Conservation (phyloP, 1,284 basidiomycete genomes). For the Pseudozyma hubeiensis region DNA sequence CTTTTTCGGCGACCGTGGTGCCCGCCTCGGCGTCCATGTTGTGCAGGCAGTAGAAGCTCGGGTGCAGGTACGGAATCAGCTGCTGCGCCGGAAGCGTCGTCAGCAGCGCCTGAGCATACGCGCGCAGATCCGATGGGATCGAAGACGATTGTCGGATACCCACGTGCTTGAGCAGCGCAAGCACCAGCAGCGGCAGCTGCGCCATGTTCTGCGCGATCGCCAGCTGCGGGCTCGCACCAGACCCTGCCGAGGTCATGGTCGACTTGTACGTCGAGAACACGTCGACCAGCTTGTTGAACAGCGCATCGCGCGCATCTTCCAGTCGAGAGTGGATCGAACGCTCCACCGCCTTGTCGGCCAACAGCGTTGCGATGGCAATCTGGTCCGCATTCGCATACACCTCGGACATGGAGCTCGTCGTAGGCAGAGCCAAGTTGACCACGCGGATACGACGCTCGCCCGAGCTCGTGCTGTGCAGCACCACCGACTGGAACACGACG, state of each 20-base stretch:
- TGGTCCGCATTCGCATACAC: conserved; percentile 95
- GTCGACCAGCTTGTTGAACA: conserved; percentile 90
- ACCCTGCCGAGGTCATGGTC: conserved; percentile 92
- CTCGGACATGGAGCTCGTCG: conserved; percentile 91
- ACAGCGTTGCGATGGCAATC: conserved; percentile 85
- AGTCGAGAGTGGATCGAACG: conserved; percentile 85
- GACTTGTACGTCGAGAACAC: conserved; percentile 92
- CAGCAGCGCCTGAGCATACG: conserved; percentile 92
- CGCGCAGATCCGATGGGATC: conserved; percentile 93
- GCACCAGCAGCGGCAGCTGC: conserved; percentile 88
- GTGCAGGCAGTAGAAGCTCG: conserved; percentile 94
- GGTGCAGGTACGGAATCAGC: conserved; percentile 92
- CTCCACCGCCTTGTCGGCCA: conserved; percentile 98
- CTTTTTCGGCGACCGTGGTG: conserved; percentile 36
- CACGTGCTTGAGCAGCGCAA: conserved; percentile 94
- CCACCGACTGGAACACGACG: conserved; percentile 94
- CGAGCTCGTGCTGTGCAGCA: conserved; percentile 94
- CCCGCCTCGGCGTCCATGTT: conserved; percentile 91
- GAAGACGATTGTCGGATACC: conserved; percentile 93
- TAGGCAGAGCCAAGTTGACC: conserved; percentile 90
- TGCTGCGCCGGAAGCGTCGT: conserved; percentile 91
- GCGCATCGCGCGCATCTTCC: conserved; percentile 91
- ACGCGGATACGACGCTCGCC: conserved; percentile 97
- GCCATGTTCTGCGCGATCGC: conserved; percentile 92
- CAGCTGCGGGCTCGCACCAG: conserved; percentile 92